Evolutionary conservation across 345 rosid genomes (phyloP), one percentile per base, ranked within the genome.

Genomic region (Raphanus sativus): DNA sequence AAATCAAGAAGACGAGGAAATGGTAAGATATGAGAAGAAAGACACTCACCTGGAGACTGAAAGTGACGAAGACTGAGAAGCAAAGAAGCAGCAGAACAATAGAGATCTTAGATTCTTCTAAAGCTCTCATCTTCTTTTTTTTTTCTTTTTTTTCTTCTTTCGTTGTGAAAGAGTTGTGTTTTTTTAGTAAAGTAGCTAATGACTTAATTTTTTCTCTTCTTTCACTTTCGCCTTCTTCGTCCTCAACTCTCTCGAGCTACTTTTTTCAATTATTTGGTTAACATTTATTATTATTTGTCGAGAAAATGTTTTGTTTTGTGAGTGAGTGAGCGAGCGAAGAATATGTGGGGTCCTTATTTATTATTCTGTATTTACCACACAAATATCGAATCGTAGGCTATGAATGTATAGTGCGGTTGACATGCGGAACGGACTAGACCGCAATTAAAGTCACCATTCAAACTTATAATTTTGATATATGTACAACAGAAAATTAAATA

Each of bases 31-130:
- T 61, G 54, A 21, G 54, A 45, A 32, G 64, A 28, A 36, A 48
- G 54, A 69, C 9, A 67, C 70, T 85, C 6, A 88, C 94, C 80
- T 73, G 86, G 80, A 62, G 81, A 75, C 65, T 84, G 75, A 32
- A 75, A 84, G 42, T 76, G 69, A 72, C 32, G 65, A 77, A 72
- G 73, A 63, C 62, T 63, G 78, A 81, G 16, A 83, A 70, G 73
- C 83, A 68, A 62, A 86, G 77, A 64, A 86, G 69, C 5, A 85
- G 60, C n/a, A 85, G 66, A 33, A 76, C 34, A 56, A 86, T 60
- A 69, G 81, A 77, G 71, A 69, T 74, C 78, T 36, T 79, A 2
- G 78, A 55, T 74, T 40, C 67, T 74, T 74, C 71, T 74, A 79
- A 74, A 74, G 79, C 61, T 79, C 79, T 69, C 79, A 74, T 79